Base-by-base conservation (phyloP, 495 filamentous ascomycete genomes). In the Durotheca rogersii region DNA sequence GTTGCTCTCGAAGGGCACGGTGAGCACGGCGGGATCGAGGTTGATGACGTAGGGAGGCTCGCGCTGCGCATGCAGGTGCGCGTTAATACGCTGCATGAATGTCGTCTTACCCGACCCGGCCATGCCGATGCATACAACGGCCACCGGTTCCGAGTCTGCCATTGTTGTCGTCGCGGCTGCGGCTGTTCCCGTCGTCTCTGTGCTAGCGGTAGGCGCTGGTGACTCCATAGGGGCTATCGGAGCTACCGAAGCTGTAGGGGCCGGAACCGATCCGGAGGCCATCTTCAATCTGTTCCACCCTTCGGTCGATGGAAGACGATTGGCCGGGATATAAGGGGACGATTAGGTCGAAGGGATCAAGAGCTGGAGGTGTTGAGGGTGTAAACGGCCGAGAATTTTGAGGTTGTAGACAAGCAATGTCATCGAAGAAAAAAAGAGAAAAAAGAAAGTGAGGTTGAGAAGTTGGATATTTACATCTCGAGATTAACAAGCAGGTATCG, bases 91-190 rank as follows among this genome's bases (percentile, higher is more conserved):
- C 62, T 96, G 93, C 90, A 97, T 96, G 68, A 98, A 97, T 0
- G 93, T 97, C 2, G 92, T 96, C 74, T 98, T 98, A 60, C 93
- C 94, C 3, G 90, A 95, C 52, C 92, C 88, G 57, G 93, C 93
- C 93, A 98, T 97, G 75, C 93, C 93, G 9, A 98, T 82, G 71
- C 92, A 96, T 58, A 98, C 89, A 54, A 98, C 84, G 47, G 87
- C 86, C 30, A 75, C 71, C 15, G 78, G 77, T 51, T 53, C 48
- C 6, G 36, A 40, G 23, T 31, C 47, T 19, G 30, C 27, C 20
- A 45, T 10, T 1, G 56, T 40, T 11, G 56, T 12, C 25, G 41
- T 16, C 14, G 49, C 12, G 9, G 49, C 34, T 11, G 53, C 18
- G 21, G 55, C 23, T n/a, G n/a, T n/a, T n/a, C n/a, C n/a, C n/a